Evolutionary conservation across 2,329 filamentous ascomycete genomes (phyloP), one percentile per base, ranked within the genome.

Genomic region (Trichoderma asperellum): DNA sequence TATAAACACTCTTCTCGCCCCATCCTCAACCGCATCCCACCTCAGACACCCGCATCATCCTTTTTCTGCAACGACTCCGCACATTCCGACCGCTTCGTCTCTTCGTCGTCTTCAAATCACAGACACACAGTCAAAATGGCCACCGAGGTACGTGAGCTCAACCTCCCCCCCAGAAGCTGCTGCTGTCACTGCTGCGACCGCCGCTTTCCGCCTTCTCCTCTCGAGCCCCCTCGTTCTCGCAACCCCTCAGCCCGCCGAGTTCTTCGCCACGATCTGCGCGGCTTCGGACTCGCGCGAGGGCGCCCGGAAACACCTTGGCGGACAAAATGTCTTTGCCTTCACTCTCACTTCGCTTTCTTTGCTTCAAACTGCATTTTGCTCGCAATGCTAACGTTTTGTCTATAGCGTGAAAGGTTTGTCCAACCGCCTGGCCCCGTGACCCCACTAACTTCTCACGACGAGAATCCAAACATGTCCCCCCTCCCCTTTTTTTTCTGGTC

Each of bases 341-440:
- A 59, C 61, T 58, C 65, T 49, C 70, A 64, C 60, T 62, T 67
- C 58, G 55, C 58, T 59, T 69, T 56, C 68, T 43, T 49, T 55
- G 49, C 55, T 55, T 69, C 65, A 29, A n/a, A 34, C 29, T 32
- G 21, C 10, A 55, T n/a, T 52, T 29, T 65, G 21, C 21, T 40
- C 21, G 40, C 40, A 58, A 73, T 80, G 77, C 81, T 81, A 77
- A 79, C 78, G 73, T 75, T 78, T 75, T 76, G 71, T 77, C 74
- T 81, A 43, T 43, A 91, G 89, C 89, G 89, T 86, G 89, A 91
- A 83, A 91, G 87, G 89, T 91, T 89, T 80, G 82, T 83, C 72
- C 69, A 70, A 47, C 66, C 49, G 40, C 52, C 52, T 43, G 34
- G 52, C 65, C 62, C 69, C 69, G 59, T 68, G 65, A 70, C 69